These are phyloP conservation scores for Penicillium sp. DNA, from an alignment of 2,329 filamentous ascomycete species.

Conservation along the genomic window DNA sequence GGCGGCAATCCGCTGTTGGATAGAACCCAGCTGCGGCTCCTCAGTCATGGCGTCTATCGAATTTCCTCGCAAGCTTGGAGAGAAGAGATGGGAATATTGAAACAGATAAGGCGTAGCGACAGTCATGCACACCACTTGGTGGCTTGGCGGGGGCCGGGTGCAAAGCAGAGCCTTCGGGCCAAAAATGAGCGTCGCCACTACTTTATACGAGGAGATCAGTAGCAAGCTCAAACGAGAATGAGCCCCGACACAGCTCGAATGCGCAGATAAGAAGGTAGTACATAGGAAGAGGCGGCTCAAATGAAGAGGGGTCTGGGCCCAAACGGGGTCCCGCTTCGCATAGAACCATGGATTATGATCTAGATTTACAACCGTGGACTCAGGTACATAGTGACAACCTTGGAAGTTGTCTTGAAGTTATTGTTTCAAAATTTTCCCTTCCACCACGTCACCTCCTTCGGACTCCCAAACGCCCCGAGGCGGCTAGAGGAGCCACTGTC, in stretches of 20 bases:
- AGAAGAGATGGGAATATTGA: neutral
- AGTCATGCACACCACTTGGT: constrained; percentile 18
- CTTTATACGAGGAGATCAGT: neutral
- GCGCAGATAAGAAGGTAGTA: too few species aligned
- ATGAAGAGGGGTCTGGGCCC: neutral
- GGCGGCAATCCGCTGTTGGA: constrained; percentile 45
- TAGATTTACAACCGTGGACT: neutral
- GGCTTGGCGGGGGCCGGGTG: constrained; percentile 19
- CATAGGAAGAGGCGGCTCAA: neutral
- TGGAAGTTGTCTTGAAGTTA: neutral
- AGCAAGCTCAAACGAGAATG: neutral
- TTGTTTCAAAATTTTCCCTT: constrained; percentile 11
- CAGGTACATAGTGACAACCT: neutral
- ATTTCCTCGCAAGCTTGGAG: neutral
- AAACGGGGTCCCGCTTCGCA: constrained; percentile 1
- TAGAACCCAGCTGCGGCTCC: constrained; percentile 41
- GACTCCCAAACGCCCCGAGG: constrained; percentile 22
- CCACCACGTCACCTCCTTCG: constrained; percentile 9
- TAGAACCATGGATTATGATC: constrained; percentile 12
- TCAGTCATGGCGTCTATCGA: constrained; percentile 34
- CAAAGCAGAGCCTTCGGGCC: constrained; percentile 3
- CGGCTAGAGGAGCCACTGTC: constrained; percentile 10
- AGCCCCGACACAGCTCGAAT: neutral
- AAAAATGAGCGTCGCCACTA: neutral
- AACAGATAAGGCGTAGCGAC: constrained; percentile 20